Evolutionary conservation across 495 filamentous ascomycete genomes (phyloP).

Genomic region (Penicillium coprophilum): DNA sequence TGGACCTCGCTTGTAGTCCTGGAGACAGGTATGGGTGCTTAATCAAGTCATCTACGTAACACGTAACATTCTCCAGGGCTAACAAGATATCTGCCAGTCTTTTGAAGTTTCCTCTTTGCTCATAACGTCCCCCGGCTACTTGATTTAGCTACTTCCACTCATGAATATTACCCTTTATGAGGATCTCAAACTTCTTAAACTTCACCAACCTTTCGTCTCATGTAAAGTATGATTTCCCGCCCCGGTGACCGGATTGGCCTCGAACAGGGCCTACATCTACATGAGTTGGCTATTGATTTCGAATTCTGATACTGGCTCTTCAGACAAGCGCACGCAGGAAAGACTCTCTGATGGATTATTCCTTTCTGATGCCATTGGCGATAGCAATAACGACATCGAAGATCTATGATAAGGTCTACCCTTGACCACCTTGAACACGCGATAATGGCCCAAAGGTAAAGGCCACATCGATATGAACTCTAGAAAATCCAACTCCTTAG

Average conservation of each 20-base stretch:
- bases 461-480: too few relatives aligned
- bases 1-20: background rate
- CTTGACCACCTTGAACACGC: too few relatives aligned
- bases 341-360: too few relatives aligned
- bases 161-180: background rate
- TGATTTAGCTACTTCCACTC: background rate
- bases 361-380: too few relatives aligned
- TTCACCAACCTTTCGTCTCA: background rate
- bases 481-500: slow-evolving; percentile 48
- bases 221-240: background rate
- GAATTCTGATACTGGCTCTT: too few relatives aligned
- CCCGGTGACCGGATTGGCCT: background rate
- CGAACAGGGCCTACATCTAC: background rate
- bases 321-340: too few relatives aligned
- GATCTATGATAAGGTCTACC: too few relatives aligned
- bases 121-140: background rate
- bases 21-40: background rate
- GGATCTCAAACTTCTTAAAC: background rate
- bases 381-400: too few relatives aligned
- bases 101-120: background rate
- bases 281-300: background rate
- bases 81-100: background rate
- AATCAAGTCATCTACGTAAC: background rate
- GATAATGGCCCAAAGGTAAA: too few relatives aligned
- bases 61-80: background rate